These are phyloP conservation scores for Coniophora puteana DNA, from an alignment of 1,284 basidiomycete species.

Conservation along the genomic window DNA sequence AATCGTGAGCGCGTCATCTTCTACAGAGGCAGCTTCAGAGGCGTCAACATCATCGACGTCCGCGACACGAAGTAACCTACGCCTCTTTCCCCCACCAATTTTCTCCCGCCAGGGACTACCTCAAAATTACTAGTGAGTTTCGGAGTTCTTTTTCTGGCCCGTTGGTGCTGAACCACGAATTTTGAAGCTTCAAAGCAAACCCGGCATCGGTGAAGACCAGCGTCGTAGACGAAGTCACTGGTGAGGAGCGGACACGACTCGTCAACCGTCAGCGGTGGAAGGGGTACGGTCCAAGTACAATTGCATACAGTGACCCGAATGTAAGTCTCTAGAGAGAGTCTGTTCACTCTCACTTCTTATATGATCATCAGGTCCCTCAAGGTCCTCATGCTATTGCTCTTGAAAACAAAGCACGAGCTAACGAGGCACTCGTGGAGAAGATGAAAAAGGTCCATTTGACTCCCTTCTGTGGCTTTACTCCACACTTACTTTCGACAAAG, in stretches of 20 bases:
- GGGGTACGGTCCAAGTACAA: constrained; percentile 66
- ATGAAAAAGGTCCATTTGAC: constrained; percentile 49
- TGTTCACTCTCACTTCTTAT: constrained; percentile 4
- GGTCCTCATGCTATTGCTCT: constrained; percentile 54
- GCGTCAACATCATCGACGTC: constrained; percentile 5
- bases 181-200: constrained; percentile 70
- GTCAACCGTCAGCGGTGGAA: constrained; percentile 81
- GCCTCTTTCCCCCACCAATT: constrained; percentile 78
- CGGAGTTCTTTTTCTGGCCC: background rate
- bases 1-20: too few species aligned
- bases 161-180: background rate
- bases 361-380: constrained; percentile 52
- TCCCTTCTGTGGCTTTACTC: constrained; percentile 1
- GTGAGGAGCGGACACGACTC: constrained; percentile 76
- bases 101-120: constrained; percentile 79
- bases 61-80: constrained; percentile 49
- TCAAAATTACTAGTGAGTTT: constrained; percentile 68
- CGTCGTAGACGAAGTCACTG: constrained; percentile 65
- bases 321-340: constrained; percentile 31
- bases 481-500: constrained; percentile 30
- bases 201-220: constrained; percentile 66
- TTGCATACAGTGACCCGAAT: constrained; percentile 60
- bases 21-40: too few species aligned
- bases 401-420: constrained; percentile 57
- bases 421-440: constrained; percentile 52